Base-by-base conservation (phyloP, 306 rosid genomes). In the Quercus bicolor region DNA sequence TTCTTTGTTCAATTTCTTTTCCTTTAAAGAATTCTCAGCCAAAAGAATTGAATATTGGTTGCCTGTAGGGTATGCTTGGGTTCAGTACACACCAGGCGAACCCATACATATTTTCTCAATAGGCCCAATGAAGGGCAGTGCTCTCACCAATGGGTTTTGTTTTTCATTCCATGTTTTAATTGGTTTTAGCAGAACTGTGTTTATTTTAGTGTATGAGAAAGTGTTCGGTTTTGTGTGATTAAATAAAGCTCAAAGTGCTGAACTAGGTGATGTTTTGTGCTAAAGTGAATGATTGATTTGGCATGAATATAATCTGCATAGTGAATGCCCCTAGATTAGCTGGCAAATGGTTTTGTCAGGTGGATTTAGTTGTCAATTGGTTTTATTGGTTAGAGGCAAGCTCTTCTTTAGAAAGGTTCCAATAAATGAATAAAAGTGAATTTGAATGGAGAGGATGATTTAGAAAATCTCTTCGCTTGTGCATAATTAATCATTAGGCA, bases 51-150 rank as follows among this genome's bases (percentile, higher is more conserved):
- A 13, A 48, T 48, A 10, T 48, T 54, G 52, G 20, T 40, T 74
- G 73, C 99, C 98, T 40, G 45, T 40, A 2, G 11, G 12, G 8
- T 88, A 87, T 80, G 91, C 95, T 71, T 89, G 92, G 92, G 93
- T 96, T 84, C 78, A 83, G 78, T 80, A 84, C 78, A 84, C 89
- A 55, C 91, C 93, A 43, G 98, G 97, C 1, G 84, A 93, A 48
- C 80, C 96, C 16, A 88, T 96, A 80, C 89, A 40, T 40, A 40
- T 40, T 40, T 83, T 80, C 92, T 92, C 12, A 91, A 76, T 77
- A 86, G 84, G 45, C 98, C 97, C 40, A 94, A 96, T 37, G 92
- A 91, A 76, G 98, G 98, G 75, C 45, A 93, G 99, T 73, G 88
- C 45, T 8, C 45, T 91, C 81, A 93, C 45, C 3, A 40, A 40